phyloP scores from a whole-genome alignment of 805 yeast genomes.

The Candida awuae region DNA sequence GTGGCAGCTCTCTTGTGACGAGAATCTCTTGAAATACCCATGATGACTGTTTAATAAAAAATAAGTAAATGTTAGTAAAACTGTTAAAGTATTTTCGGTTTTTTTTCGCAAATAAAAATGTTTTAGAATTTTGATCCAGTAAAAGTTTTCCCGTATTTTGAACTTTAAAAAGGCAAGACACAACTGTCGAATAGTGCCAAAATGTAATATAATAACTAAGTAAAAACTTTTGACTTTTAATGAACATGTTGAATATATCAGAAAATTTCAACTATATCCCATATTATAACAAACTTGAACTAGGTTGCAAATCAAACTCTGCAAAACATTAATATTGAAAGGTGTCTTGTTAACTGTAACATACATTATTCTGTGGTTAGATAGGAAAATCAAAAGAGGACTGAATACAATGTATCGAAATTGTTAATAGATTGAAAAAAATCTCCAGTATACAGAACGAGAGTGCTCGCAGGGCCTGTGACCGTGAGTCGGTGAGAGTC shows the following conservation, averaged over 20 bases:
- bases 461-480: background rate
- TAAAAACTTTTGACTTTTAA: too few species aligned
- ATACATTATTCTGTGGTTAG: slow-evolving; percentile 21
- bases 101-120: too few species aligned
- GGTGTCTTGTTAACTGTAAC: slow-evolving; percentile 5
- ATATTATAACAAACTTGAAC: too few species aligned
- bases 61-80: slow-evolving; percentile 7
- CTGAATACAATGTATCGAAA: background rate
- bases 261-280: too few species aligned
- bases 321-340: too few species aligned
- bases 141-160: too few species aligned
- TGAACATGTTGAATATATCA: too few species aligned
- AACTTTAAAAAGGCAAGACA: too few species aligned
- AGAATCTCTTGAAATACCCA: slow-evolving; percentile 99
- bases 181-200: too few species aligned
- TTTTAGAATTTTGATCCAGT: too few species aligned
- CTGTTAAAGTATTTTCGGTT: too few species aligned
- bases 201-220: background rate
- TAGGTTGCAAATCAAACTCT: too few species aligned
- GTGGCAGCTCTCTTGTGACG: slow-evolving; percentile 99
- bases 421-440: background rate
- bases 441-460: background rate
- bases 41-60: slow-evolving; percentile 34
- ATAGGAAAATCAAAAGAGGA: slow-evolving; percentile 3
- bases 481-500: background rate